Conservation (phyloP, 2,329 filamentous ascomycete genomes). For the Chaetoscypha palmicola region DNA sequence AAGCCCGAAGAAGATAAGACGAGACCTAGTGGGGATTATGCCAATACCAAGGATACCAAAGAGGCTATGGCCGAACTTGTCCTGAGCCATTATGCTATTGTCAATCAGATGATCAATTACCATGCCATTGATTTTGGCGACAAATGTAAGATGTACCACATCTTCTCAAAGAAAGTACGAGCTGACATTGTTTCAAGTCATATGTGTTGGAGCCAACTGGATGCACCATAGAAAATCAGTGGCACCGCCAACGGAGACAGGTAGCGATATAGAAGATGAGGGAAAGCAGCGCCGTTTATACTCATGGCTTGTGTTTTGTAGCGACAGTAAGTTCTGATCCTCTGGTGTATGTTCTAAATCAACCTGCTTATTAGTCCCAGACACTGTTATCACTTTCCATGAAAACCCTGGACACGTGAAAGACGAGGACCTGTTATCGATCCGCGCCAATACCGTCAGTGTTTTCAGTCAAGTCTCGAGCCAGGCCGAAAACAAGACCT, state of each 20-base stretch:
- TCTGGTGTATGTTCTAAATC: background rate
- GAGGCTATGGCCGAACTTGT: background rate
- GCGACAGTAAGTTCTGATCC: conserved; percentile 46
- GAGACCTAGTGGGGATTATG: background rate
- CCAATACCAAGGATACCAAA: background rate
- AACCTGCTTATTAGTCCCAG: conserved; percentile 30
- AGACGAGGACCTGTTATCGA: conserved; percentile 22
- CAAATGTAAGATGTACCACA: conserved; percentile 47
- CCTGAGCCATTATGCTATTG: conserved; percentile 41
- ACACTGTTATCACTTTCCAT: conserved; percentile 63
- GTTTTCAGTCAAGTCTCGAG: conserved; percentile 55
- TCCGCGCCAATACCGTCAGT: conserved; percentile 51
- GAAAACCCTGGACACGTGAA: conserved; percentile 42
- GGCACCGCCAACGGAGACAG: conserved; percentile 24
- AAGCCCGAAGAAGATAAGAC: no score
- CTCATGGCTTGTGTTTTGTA: conserved; percentile 65
- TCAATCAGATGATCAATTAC: conserved; percentile 69
- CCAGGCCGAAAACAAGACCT: conserved; percentile 30
- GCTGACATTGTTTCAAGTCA: no score
- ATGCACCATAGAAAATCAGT: conserved; percentile 34
- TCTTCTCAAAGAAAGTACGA: background rate
- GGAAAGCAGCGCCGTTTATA: conserved; percentile 45
- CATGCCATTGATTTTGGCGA: conserved; percentile 63
- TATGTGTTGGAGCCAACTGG: conserved; percentile 67
- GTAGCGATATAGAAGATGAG: conserved; percentile 30